phyloP scores from a whole-genome alignment of 371 early-diverging fungal genomes.

The Capillidium heterosporum region DNA sequence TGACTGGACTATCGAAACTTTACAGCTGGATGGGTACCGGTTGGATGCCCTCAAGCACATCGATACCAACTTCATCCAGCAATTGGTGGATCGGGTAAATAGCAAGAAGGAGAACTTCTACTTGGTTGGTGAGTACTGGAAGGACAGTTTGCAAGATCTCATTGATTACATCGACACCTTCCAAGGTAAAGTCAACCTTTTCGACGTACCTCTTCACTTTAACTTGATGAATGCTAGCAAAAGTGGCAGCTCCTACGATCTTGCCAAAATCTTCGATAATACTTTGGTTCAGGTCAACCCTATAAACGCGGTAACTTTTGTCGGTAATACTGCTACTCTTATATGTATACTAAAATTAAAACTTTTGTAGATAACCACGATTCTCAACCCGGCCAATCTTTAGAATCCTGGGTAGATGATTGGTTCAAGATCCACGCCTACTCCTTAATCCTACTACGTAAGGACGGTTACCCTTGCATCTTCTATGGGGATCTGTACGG shows the following conservation, averaged over 20 bases:
- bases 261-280: conserved; percentile 16
- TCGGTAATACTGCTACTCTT: conserved; percentile 13
- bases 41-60: conserved; percentile 23
- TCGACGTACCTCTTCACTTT: conserved; percentile 20
- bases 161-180: conserved; percentile 10
- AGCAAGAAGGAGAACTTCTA: conserved; percentile 13
- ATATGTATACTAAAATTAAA: background rate
- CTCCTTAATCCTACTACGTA: conserved; percentile 12
- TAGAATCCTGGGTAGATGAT: conserved; percentile 12
- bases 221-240: conserved; percentile 14
- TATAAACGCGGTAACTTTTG: conserved; percentile 15
- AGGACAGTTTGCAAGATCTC: conserved; percentile 10
- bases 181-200: conserved; percentile 14
- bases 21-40: conserved; percentile 18
- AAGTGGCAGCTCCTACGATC: conserved; percentile 13
- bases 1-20: conserved; percentile 16
- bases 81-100: conserved; percentile 13
- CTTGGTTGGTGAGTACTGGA: conserved; percentile 19
- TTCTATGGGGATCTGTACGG: conserved; percentile 17
- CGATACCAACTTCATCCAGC: conserved; percentile 14
- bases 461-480: conserved; percentile 14
- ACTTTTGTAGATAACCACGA: conserved; percentile 4
- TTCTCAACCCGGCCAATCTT: conserved; percentile 10
- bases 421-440: conserved; percentile 17
- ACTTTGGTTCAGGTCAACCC: conserved; percentile 10